Conservation (phyloP, 495 filamentous ascomycete species). For the Aspergillus avenaceus region DNA sequence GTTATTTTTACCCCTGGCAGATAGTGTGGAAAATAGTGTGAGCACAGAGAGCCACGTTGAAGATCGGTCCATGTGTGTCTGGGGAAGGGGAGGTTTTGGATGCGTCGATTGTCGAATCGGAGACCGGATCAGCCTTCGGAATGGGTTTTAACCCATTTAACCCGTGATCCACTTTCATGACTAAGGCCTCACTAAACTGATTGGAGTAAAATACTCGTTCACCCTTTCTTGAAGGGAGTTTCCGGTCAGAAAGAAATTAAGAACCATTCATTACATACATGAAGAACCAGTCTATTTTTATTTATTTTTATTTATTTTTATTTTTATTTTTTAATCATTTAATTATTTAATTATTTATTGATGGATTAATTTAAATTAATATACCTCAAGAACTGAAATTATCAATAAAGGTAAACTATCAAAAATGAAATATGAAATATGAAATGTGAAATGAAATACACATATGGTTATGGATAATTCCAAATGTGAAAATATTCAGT, state of each 20-base stretch:
- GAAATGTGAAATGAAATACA: no score
- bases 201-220: no score
- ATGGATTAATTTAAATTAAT: no score
- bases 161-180: no score
- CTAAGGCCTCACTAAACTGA: no score
- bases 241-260: background rate
- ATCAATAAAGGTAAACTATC: no score
- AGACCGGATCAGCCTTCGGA: conserved; percentile 9
- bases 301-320: background rate
- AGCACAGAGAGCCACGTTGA: conserved; percentile 20
- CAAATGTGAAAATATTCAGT: no score
- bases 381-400: no score
- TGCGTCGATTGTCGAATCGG: conserved; percentile 8
- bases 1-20: conserved; percentile 15
- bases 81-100: conserved; percentile 12
- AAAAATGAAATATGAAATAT: no score
- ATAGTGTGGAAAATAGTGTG: conserved; percentile 12
- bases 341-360: no score
- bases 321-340: background rate
- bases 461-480: no score
- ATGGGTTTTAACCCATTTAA: background rate
- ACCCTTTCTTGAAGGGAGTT: background rate
- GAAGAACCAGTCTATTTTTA: background rate
- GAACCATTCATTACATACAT: no score
- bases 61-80: conserved; percentile 19